Conservation (phyloP, 2,329 filamentous ascomycete genomes). For the Fusarium sp. region DNA sequence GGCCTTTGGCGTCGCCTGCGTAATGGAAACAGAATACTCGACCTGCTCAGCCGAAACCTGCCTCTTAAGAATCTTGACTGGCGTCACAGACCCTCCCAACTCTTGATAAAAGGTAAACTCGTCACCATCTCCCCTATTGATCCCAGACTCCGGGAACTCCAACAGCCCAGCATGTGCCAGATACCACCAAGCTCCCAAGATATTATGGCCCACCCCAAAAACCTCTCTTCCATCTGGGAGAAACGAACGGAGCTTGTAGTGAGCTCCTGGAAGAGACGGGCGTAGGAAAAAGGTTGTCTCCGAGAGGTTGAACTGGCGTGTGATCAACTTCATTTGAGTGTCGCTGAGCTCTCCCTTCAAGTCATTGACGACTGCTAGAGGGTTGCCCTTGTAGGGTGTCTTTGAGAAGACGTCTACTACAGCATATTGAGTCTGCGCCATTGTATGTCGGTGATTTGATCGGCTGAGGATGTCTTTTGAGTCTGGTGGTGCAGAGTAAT, state of each 20-base stretch:
- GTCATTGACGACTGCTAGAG: conserved; percentile 33
- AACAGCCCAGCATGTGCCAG: conserved; percentile 20
- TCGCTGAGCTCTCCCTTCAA: conserved; percentile 14
- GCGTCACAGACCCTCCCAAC: not conserved
- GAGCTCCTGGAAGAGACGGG: not conserved
- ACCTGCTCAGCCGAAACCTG: too few species aligned
- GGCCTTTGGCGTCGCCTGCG: not conserved
- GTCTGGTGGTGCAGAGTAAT: too few species aligned
- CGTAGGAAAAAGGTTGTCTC: conserved; percentile 35
- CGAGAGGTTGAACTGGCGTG: conserved; percentile 39
- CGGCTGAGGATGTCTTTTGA: too few species aligned
- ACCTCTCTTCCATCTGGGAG: conserved; percentile 34
- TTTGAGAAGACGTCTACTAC: conserved; percentile 34
- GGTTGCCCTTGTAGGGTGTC: conserved; percentile 32
- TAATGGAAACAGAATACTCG: not conserved
- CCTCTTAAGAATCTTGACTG: not conserved
- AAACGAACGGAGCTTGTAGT: conserved; percentile 31
- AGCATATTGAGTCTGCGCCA: not conserved
- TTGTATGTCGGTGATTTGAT: not conserved
- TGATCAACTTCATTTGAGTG: conserved; percentile 34
- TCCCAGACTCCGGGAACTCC: conserved; percentile 1
- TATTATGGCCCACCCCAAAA: conserved; percentile 37
- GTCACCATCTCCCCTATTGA: not conserved
- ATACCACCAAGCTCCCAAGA: conserved; percentile 38
- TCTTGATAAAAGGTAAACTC: conserved; percentile 1